Evolutionary conservation across 208 protist species (phyloP).

Genomic region (Trypanosoma avium): DNA sequence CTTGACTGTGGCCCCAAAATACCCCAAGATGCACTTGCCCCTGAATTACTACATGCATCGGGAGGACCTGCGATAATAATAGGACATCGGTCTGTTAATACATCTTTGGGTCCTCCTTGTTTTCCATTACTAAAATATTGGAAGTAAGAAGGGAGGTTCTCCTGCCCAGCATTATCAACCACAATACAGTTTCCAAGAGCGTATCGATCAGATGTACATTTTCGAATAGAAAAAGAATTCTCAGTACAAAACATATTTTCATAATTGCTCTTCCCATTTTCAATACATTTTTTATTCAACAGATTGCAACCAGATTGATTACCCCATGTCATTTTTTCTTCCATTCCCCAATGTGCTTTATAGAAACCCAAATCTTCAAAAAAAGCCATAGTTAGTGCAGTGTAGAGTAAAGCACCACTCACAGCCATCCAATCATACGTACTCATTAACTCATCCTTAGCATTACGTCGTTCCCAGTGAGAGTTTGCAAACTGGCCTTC

Average conservation of each 20-base stretch:
- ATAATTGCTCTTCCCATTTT: slow-evolving; percentile 22
- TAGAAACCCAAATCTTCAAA: slow-evolving; percentile 84
- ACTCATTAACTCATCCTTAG: slow-evolving; percentile 82
- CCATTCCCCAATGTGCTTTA: slow-evolving; percentile 44
- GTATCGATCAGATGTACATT: not conserved
- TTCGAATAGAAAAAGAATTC: slow-evolving; percentile 41
- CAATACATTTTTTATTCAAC: slow-evolving; percentile 39
- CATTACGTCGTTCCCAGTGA: slow-evolving; percentile 85
- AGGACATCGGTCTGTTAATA: too few species aligned
- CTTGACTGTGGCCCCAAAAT: too few species aligned
- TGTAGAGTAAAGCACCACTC: slow-evolving; percentile 33
- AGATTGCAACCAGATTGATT: slow-evolving; percentile 47
- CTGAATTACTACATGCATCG: too few species aligned
- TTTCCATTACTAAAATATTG: too few species aligned
- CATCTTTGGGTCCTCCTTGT: too few species aligned
- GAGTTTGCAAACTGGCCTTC: slow-evolving; percentile 48
- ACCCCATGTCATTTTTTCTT: slow-evolving; percentile 68
- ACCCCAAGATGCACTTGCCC: too few species aligned
- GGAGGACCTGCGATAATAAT: too few species aligned
- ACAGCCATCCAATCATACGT: slow-evolving; percentile 3
- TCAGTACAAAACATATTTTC: not conserved
- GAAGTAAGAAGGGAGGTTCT: too few species aligned
- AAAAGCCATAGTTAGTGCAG: slow-evolving; percentile 63
- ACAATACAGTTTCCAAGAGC: not conserved
- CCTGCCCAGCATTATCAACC: too few species aligned